Percentiles rank a stretch among this genome's conserved stretches.
phyloP scores from a whole-genome alignment of 495 filamentous ascomycete genomes.

The Immersiella caudata region DNA sequence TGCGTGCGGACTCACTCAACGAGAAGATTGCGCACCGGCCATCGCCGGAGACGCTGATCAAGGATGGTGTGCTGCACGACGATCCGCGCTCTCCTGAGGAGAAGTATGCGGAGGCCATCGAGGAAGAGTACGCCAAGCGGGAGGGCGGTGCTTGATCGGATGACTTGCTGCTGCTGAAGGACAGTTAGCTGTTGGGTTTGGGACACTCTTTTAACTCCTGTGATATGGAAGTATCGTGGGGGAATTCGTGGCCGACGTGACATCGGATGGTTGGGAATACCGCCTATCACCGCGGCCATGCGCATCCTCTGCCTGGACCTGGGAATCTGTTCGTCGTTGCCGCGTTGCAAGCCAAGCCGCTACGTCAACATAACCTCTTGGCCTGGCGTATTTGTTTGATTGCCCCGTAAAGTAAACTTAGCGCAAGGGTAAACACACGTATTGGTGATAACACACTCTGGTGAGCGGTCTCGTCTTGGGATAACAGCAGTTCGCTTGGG shows the following conservation, averaged over 20 bases:
- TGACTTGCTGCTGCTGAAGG: constrained; percentile 1
- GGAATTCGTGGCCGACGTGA: not conserved
- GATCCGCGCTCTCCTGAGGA: constrained; percentile 58
- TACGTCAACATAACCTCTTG: no score
- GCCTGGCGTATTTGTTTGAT: no score
- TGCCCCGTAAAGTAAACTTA: no score
- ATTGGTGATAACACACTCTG: no score
- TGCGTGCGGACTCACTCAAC: constrained; percentile 82
- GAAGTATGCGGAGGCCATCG: constrained; percentile 53
- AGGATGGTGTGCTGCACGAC: constrained; percentile 73
- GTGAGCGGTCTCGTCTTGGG: no score
- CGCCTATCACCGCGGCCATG: no score
- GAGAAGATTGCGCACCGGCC: constrained; percentile 79
- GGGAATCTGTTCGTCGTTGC: no score
- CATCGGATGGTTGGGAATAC: not conserved
- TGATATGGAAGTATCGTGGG: not conserved
- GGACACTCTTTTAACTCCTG: not conserved
- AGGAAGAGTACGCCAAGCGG: constrained; percentile 54
- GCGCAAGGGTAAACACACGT: no score
- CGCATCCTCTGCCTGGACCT: no score
- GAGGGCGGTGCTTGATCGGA: constrained; percentile 50
- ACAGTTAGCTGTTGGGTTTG: constrained; percentile 12
- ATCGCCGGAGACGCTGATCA: constrained; percentile 70
- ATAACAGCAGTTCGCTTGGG: no score
- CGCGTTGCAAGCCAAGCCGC: no score